Evolutionary conservation across 2,329 filamentous ascomycete genomes (phyloP).

Genomic region (Akanthomyces lecanii): DNA sequence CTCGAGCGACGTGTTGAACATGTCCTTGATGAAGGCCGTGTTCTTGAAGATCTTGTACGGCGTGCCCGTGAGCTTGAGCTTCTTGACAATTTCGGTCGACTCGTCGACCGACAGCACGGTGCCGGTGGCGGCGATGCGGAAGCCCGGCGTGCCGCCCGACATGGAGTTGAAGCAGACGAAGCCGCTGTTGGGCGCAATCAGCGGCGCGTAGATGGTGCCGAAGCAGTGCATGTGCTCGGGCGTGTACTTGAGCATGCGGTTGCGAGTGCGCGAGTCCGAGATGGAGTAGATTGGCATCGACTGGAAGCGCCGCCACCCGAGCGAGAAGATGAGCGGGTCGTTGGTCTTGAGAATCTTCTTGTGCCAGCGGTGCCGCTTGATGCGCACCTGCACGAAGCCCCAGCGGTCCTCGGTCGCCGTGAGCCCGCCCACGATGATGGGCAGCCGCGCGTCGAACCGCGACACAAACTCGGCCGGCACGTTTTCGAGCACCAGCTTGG

Average conservation of each 20-base stretch:
- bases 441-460: slow-evolving; percentile 75
- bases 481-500: slow-evolving; percentile 80
- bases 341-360: slow-evolving; percentile 99
- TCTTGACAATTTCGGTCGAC: slow-evolving; percentile 96
- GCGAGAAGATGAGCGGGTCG: slow-evolving; percentile 92
- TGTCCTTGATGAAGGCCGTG: slow-evolving; percentile 96
- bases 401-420: slow-evolving; percentile 92
- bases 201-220: slow-evolving; percentile 88
- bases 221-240: slow-evolving; percentile 99
- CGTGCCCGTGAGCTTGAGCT: slow-evolving; percentile 89
- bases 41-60: slow-evolving; percentile 99
- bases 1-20: slow-evolving; percentile 91
- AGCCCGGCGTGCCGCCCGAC: slow-evolving; percentile 77
- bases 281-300: slow-evolving; percentile 90
- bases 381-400: slow-evolving; percentile 89
- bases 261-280: slow-evolving; percentile 85
- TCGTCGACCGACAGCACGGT: slow-evolving; percentile 93
- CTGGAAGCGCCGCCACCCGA: slow-evolving; percentile 96
- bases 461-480: slow-evolving; percentile 87
- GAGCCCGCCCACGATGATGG: slow-evolving; percentile 86
- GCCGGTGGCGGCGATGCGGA: slow-evolving; percentile 90
- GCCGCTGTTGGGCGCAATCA: slow-evolving; percentile 92
- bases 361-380: slow-evolving; percentile 98
- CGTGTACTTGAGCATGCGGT: slow-evolving; percentile 98
- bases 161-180: slow-evolving; percentile 93